Evolutionary conservation across 2,329 filamentous ascomycete species (phyloP), one percentile per base, ranked within the genome.

Genomic region (Ascocoryne sarcoides): DNA sequence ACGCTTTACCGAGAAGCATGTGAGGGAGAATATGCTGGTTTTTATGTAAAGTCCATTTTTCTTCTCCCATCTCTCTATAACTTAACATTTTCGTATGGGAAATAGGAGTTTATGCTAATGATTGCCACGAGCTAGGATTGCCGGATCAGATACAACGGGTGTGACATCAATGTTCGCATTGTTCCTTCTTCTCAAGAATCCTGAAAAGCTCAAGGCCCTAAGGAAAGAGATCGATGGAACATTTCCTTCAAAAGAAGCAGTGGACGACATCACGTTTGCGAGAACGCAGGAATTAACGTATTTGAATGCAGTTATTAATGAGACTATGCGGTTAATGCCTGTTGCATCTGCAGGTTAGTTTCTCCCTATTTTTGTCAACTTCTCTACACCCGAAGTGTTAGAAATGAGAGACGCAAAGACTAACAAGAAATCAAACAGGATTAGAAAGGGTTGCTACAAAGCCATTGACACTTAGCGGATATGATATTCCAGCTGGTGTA

Each of bases 131-230:
- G 8, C 17, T 4, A 44, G 42, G 46, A 45, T 49, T 37, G 46
- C 46, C 1, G 46, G 46, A 9, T 43, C 41, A 28, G 46, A 49
- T 33, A 49, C 46, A 1, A 44, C 44, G 4, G 36, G 36, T 43
- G 36, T 39, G 3, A 49, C 46, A 1, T 32, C 44, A 4, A 44
- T 40, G 10, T 42, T 43, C 33, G 46, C 48, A 7, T 12, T 40
- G 2, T n/a, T 42, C 48, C 65, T 68, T 47, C 61, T 79, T 2
- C 55, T 75, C 32, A 66, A 65, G 44, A 64, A 74, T 45, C 69
- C 68, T 0, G 36, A 51, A 2, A 53, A 52, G 16, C 49, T 71
- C 18, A 45, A 40, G 2, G 65, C 61, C 19, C 61, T 71, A 2
- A 61, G 62, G 3, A 55, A 63, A 3, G 70, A 73, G 48, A 43